Evolutionary conservation across 495 filamentous ascomycete genomes (phyloP).

Genomic region (Evernia prunastri): DNA sequence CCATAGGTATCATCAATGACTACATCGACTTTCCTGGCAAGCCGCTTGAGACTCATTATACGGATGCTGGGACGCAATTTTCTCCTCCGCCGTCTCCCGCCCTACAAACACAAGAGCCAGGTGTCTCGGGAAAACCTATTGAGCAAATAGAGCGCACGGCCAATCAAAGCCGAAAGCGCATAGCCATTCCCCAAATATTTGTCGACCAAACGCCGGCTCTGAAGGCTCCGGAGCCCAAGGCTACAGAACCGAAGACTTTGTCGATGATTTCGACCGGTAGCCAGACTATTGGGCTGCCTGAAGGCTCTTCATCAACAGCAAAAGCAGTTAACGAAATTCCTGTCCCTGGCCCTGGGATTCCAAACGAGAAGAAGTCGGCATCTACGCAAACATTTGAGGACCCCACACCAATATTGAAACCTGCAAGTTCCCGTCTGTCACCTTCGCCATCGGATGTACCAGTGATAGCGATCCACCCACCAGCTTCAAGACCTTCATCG

Average conservation of each 20-base stretch:
- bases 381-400: slow-evolving; percentile 70
- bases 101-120: slow-evolving; percentile 35
- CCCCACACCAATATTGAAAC: slow-evolving; percentile 23
- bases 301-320: slow-evolving; percentile 64
- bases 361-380: slow-evolving; percentile 42
- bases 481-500: slow-evolving; percentile 57
- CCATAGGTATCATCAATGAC: slow-evolving; percentile 5
- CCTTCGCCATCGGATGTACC: slow-evolving; percentile 43
- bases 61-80: slow-evolving; percentile 71
- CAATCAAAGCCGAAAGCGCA: slow-evolving; percentile 64
- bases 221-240: slow-evolving; percentile 19
- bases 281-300: slow-evolving; percentile 62
- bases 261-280: slow-evolving; percentile 65
- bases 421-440: slow-evolving; percentile 25
- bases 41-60: slow-evolving; percentile 41
- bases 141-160: slow-evolving; percentile 36
- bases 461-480: slow-evolving; percentile 60
- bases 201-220: slow-evolving; percentile 19
- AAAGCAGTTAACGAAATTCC: slow-evolving; percentile 39
- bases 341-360: slow-evolving; percentile 17
- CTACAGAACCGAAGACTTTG: slow-evolving; percentile 31
- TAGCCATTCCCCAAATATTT: slow-evolving; percentile 32
- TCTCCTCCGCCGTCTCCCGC: slow-evolving; percentile 74
- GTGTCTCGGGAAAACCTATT: slow-evolving; percentile 37
- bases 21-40: slow-evolving; percentile 10